phyloP scores from a whole-genome alignment of 1,139 yeast species.

The Yamadazyma friedrichii region DNA sequence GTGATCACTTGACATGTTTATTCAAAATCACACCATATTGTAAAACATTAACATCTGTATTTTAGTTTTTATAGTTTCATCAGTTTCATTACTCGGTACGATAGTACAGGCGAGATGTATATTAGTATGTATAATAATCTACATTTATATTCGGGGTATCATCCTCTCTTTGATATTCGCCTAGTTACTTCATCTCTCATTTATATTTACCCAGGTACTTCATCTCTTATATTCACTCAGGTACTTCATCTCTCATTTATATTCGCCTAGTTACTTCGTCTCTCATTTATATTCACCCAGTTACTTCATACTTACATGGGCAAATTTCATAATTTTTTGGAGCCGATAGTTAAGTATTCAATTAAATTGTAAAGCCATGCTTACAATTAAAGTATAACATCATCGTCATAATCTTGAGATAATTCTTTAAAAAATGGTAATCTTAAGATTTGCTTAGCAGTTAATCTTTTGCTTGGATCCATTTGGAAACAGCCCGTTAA shows the following conservation, averaged over 20 bases:
- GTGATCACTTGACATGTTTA: neutral
- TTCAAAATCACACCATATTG: neutral
- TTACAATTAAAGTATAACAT: constrained; percentile 29
- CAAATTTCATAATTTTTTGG: too few species aligned
- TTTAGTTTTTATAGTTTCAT: neutral
- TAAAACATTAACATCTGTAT: neutral
- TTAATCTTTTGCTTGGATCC: constrained; percentile 54
- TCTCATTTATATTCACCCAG: neutral
- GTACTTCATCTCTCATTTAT: neutral
- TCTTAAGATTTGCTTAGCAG: constrained; percentile 56
- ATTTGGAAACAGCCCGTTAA: constrained; percentile 53
- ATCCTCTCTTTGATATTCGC: neutral
- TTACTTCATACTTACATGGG: too few species aligned
- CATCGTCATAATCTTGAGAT: constrained; percentile 32
- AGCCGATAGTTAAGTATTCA: too few species aligned
- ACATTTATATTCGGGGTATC: too few species aligned
- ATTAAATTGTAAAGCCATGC: too few species aligned
- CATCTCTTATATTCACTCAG: neutral
- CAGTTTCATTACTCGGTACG: neutral
- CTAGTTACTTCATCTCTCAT: neutral
- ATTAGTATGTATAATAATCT: constrained; percentile 1
- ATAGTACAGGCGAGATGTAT: neutral
- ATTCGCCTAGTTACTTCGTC: neutral
- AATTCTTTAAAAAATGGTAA: constrained; percentile 55
- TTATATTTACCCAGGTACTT: neutral